phyloP scores from a whole-genome alignment of 1,284 basidiomycete genomes.

The Xerocomus nothofagi region DNA sequence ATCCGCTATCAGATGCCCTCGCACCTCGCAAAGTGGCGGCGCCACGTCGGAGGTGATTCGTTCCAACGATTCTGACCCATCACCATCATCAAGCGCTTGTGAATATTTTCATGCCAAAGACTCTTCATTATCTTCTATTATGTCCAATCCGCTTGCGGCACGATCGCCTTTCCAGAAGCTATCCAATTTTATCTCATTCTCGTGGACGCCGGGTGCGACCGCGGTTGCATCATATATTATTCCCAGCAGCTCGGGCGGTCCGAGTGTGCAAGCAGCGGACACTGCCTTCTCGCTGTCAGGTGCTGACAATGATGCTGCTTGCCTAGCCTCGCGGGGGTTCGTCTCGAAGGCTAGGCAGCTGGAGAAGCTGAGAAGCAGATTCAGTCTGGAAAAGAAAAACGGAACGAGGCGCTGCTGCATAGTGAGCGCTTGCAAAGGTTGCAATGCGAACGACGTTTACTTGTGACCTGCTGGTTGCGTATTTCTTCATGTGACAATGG shows the following conservation, averaged over 20 bases:
- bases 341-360: constrained; percentile 65
- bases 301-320: constrained; percentile 13
- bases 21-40: constrained; percentile 20
- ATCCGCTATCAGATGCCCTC: constrained; percentile 36
- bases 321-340: constrained; percentile 38
- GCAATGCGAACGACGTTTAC: constrained; percentile 40
- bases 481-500: constrained; percentile 1
- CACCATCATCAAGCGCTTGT: constrained; percentile 18
- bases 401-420: constrained; percentile 30
- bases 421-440: constrained; percentile 44
- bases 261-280: constrained; percentile 18
- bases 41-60: constrained; percentile 29
- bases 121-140: constrained; percentile 45
- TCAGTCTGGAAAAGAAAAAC: constrained; percentile 46
- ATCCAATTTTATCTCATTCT: constrained; percentile 57
- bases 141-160: constrained; percentile 52
- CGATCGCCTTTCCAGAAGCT: constrained; percentile 46
- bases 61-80: constrained; percentile 1
- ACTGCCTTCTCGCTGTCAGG: constrained; percentile 13
- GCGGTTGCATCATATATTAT: constrained; percentile 31
- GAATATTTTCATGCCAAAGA: constrained; percentile 28
- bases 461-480: constrained; percentile 37
- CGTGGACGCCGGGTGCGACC: constrained; percentile 49
- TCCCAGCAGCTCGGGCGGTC: constrained; percentile 27
- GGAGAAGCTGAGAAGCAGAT: constrained; percentile 53